phyloP scores from a whole-genome alignment of 192 early-diverging fungal genomes.

The Coemansia sp. region DNA sequence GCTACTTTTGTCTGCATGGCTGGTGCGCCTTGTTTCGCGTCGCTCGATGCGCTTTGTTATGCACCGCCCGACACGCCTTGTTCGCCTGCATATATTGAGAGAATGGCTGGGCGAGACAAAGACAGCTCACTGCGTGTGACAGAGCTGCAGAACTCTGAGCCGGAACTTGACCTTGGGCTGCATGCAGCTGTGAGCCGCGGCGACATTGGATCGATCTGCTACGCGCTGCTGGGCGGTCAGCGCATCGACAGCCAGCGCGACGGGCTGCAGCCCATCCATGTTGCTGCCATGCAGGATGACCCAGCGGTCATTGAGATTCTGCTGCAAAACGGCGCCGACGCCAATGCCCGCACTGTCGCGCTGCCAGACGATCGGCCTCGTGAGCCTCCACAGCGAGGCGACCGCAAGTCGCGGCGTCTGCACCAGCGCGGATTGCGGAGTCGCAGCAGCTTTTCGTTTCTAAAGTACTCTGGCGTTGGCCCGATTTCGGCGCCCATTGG shows the following conservation, averaged over 20 bases:
- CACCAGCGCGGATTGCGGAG: slow-evolving; percentile 25
- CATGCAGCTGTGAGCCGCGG: slow-evolving; percentile 42
- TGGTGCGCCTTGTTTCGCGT: slow-evolving; percentile 10
- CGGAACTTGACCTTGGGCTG: slow-evolving; percentile 32
- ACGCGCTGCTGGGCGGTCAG: slow-evolving; percentile 59
- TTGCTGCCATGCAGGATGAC: slow-evolving; percentile 65
- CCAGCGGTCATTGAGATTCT: slow-evolving; percentile 66
- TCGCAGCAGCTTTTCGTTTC: slow-evolving; percentile 42
- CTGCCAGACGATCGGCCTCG: neutral
- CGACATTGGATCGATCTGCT: slow-evolving; percentile 50
- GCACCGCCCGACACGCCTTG: slow-evolving; percentile 4
- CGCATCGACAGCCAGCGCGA: slow-evolving; percentile 68
- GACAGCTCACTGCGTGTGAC: slow-evolving; percentile 2
- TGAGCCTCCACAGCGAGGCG: neutral
- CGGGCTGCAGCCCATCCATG: slow-evolving; percentile 69
- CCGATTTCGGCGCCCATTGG: slow-evolving; percentile 41
- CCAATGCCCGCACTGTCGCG: slow-evolving; percentile 59
- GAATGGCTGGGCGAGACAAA: slow-evolving; percentile 28
- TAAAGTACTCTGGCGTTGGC: slow-evolving; percentile 22
- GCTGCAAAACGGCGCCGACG: slow-evolving; percentile 69
- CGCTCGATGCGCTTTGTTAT: slow-evolving; percentile 11
- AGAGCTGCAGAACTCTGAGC: neutral
- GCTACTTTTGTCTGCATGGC: slow-evolving; percentile 10
- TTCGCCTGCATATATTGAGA: slow-evolving; percentile 1
- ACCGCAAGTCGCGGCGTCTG: neutral